Base-by-base conservation (phyloP, 768 basidiomycete genomes). In the Xerocomellus chrysenteron region DNA sequence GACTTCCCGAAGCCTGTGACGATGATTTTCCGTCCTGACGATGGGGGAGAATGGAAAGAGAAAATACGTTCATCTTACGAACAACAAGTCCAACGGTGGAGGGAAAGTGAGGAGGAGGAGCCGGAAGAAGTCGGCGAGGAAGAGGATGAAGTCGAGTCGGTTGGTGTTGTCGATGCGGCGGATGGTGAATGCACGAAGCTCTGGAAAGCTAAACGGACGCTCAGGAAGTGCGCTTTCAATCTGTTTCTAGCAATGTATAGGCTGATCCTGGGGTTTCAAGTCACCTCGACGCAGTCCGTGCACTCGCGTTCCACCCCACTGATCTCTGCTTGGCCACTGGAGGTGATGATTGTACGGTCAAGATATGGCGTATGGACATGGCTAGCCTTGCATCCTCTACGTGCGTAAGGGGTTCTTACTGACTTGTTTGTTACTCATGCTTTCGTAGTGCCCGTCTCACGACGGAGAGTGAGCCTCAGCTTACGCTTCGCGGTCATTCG, bases 331-430 rank as follows among this genome's bases (percentile, higher is more conserved):
- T 98, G 52, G 94, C 90, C n/a, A 93, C 90, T 45, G 97, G 89
- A 24, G 92, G 94, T 30, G 96, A 98, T 68, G 97, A 99, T 68
- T 91, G 85, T 69, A 94, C 93, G 8, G 87, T 98, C 52, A 99
- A 99, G 73, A 83, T 98, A 50, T 99, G 97, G 97, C 82, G 92
- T 54, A 82, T 93, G 76, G 92, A 96, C 61, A 81, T 88, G 16
- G 76, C 84, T 40, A 80, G 83, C 62, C 76, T 94, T 56, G 80
- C 91, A 32, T 88, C 88, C 42, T 85, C 86, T 54, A 81, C 82
- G 92, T 94, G 75, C 69, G 92, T 84, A 42, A 0, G 50, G 58
- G 39, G 50, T 53, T 65, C 56, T 45, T 35, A 35, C 47, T 50
- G 4, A 0, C 17, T 44, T 7, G 10, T 48, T n/a, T 19, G 17